phyloP scores from a whole-genome alignment of 495 filamentous ascomycete species.

The Podospora appendiculata region DNA sequence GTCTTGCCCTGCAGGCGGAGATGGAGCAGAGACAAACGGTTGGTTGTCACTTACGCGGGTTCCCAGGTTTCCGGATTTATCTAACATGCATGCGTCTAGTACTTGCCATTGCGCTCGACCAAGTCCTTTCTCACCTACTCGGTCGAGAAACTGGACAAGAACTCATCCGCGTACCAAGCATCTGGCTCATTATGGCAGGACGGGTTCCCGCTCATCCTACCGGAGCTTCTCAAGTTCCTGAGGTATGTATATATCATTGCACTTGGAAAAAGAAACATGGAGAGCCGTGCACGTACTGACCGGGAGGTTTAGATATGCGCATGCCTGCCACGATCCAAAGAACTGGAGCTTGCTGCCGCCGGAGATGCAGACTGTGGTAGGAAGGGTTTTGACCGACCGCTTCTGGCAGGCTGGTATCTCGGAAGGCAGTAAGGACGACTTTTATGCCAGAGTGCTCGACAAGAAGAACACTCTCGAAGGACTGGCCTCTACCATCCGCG shows the following conservation, averaged over 20 bases:
- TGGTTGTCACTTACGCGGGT: constrained; percentile 8
- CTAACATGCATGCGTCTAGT: constrained; percentile 26
- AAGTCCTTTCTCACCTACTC: constrained; percentile 86
- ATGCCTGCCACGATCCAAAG: constrained; percentile 83
- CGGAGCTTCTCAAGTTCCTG: constrained; percentile 77
- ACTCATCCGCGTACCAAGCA: constrained; percentile 56
- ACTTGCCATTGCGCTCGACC: constrained; percentile 73
- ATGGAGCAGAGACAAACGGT: constrained; percentile 69
- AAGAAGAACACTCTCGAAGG: constrained; percentile 89
- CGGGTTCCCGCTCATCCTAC: constrained; percentile 72
- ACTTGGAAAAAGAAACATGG: not conserved
- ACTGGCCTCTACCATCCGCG: constrained; percentile 85
- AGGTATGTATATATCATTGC: constrained; percentile 40
- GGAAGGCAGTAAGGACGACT: constrained; percentile 86
- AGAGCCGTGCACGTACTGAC: constrained; percentile 2
- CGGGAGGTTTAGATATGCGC: constrained; percentile 55
- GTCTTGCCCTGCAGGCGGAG: constrained; percentile 65
- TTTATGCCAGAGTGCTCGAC: constrained; percentile 82
- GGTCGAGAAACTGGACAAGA: constrained; percentile 75
- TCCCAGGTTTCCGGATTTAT: not conserved
- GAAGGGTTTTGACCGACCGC: constrained; percentile 81
- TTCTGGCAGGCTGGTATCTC: constrained; percentile 99
- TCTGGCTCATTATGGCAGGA: constrained; percentile 77
- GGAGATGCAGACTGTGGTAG: constrained; percentile 71
- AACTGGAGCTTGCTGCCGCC: constrained; percentile 76